phyloP scores from a whole-genome alignment of 2,329 filamentous ascomycete genomes.

The Lasiodiplodia sp. region DNA sequence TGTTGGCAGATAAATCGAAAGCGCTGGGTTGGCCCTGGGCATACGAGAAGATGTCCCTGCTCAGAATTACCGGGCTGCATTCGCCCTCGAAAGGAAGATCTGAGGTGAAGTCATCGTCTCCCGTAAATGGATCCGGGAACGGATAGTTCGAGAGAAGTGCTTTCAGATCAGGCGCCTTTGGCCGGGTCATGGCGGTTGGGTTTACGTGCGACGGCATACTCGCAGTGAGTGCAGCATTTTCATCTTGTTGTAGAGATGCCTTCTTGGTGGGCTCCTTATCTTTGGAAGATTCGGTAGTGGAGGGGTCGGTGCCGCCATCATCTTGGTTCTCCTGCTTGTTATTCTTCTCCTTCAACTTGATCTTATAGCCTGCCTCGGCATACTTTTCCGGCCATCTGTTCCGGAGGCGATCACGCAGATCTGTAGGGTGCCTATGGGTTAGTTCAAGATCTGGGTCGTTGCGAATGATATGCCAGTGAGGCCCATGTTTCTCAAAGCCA shows the following conservation, averaged over 20 bases:
- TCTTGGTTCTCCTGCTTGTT: constrained; percentile 32
- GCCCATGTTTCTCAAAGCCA: constrained; percentile 66
- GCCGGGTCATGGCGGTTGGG: constrained; percentile 5
- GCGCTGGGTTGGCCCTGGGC: constrained; percentile 35
- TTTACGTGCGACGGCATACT: neutral
- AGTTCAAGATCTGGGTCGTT: constrained; percentile 62
- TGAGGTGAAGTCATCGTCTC: constrained; percentile 35
- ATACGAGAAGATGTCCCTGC: constrained; percentile 49
- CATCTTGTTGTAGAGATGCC: constrained; percentile 9
- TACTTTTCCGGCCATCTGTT: constrained; percentile 67
- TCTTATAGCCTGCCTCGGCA: constrained; percentile 54
- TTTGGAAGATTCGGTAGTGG: neutral
- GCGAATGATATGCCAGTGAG: constrained; percentile 67
- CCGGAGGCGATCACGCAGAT: constrained; percentile 68
- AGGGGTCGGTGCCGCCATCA: constrained; percentile 11
- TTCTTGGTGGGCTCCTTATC: neutral
- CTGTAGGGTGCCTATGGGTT: constrained; percentile 56
- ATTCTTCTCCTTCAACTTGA: constrained; percentile 43
- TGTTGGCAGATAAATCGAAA: constrained; percentile 1
- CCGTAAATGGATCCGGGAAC: constrained; percentile 35
- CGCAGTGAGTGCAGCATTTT: neutral
- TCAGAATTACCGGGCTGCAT: constrained; percentile 44
- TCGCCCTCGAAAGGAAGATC: constrained; percentile 32
- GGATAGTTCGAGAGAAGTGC: constrained; percentile 35
- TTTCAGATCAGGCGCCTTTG: constrained; percentile 31